Evolutionary conservation across 305 asterid genomes (phyloP), one percentile per base, ranked within the genome.

Genomic region (Stenogyne calaminthoides): DNA sequence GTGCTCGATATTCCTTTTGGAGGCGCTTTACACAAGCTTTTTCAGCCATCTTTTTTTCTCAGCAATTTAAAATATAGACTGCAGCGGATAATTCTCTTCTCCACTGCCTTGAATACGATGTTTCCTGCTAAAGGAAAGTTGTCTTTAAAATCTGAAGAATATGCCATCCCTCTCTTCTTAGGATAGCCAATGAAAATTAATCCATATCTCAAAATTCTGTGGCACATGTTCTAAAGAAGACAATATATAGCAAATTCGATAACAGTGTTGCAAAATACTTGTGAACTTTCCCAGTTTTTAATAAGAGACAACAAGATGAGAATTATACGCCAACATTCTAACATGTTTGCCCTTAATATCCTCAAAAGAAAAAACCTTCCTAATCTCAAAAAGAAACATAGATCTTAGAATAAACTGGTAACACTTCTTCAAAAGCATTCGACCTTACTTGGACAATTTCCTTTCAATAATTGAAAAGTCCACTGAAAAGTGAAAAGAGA

Each of bases 1-100:
- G 94, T 66, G 98, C 86, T 88, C 97, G 84, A 80, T 89, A 92
- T 83, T 95, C 99, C 84, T 92, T 95, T 81, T 90, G 99, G 47
- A 95, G 96, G 77, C 99, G 98, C 84, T 87, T 89, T 44, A 89
- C 90, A 58, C 97, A 92, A 15, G 90, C 92, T 59, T 80, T 92
- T 79, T 85, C 92, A 60, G 96, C 86, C 99, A 95, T 93, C 67
- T 46, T 55, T 65, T 34, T 69, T 57, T 36, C 63, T 32, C 44
- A 60, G 61, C 44, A 73, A 51, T 10, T 8, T 29, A 63, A 67
- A 44, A 64, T 44, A 60, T 62, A 34, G 67, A 72, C 61, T 74
- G 51, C 78, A 57, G 67, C 69, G 66, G 76, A 71, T 52, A 57
- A 67, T 70, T 57, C 69, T 72, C 78, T 69, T 71, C 36, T 73